Evolutionary conservation across 441 rosid species (phyloP).

Genomic region (Populus trichocarpa): DNA sequence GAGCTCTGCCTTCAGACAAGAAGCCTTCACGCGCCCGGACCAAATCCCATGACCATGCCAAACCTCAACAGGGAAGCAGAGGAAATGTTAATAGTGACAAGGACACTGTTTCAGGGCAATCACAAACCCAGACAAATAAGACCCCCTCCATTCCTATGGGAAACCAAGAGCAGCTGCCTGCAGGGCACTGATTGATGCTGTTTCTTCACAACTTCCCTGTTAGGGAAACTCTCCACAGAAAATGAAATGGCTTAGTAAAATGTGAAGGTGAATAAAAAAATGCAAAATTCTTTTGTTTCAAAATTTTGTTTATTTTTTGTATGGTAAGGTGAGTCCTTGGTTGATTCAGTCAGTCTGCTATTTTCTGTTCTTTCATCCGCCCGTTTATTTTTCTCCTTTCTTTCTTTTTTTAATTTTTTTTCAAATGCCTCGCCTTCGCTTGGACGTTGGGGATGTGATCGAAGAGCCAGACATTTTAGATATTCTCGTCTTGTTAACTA

Average conservation of each 20-base stretch:
- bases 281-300: background rate
- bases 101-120: too few relatives aligned
- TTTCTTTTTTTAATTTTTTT: too few relatives aligned
- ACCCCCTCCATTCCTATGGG: slow-evolving; percentile 35
- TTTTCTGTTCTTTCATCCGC: background rate
- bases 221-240: slow-evolving; percentile 11
- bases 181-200: slow-evolving; percentile 10
- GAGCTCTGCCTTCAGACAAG: slow-evolving; percentile 24
- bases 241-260: background rate
- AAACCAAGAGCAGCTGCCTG: slow-evolving; percentile 39
- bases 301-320: too few relatives aligned
- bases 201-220: background rate
- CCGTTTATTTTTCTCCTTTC: too few relatives aligned
- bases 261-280: slow-evolving; percentile 1
- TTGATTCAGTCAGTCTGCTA: background rate
- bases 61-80: slow-evolving; percentile 17
- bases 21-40: slow-evolving; percentile 30
- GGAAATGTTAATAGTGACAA: slow-evolving; percentile 24
- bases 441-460: background rate
- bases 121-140: too few relatives aligned
- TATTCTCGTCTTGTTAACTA: background rate
- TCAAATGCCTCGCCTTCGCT: background rate
- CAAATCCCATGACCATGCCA: slow-evolving; percentile 16
- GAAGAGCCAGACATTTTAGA: background rate
- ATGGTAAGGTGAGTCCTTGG: background rate